Base-by-base conservation (phyloP, 805 yeast species). In the Candida pseudofarinosa region DNA sequence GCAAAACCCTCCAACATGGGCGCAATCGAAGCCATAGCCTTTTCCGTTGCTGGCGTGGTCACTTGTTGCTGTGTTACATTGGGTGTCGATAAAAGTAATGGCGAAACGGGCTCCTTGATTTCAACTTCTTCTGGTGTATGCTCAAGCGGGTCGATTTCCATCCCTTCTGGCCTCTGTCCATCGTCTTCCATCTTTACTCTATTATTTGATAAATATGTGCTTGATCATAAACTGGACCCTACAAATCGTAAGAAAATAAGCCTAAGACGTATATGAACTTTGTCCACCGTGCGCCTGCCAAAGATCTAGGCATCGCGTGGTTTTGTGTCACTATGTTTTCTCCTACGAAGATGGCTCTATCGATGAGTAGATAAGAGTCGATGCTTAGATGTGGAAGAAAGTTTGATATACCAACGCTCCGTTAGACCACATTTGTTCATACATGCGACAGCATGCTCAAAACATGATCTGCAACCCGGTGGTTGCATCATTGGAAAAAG, bases 11-110 rank as follows among this genome's bases (percentile, higher is more conserved):
- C 89, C 33, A 86, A 61, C 56, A 85, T 83, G 2, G 95, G 93
- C 0, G 91, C 91, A 35, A 85, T 79, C 0, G 88, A 76, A 8
- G 87, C 90, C 71, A 85, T 81, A 10, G 91, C 91, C 48, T 71
- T 79, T 43, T 69, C 65, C 2, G 74, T 68, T 20, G 62, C 63
- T 10, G 67, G 66, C 1, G 63, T 49, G 3, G 59, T n/a, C 14
- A 33, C 33, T 15, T 20, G 16, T 19, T 38, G 43, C 23, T 39
- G 46, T n/a, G 34, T 7, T n/a, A n/a, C 7, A n/a, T 32, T 32
- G 13, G 17, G 14, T 19, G 39, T 54, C 6, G 63, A 54, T 23
- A 65, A 47, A 19, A 60, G 55, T 33, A 65, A 51, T 12, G 69
- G 70, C 2, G 69, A 62, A 60, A 65, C 61, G 1, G 70, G 68